Conservation (phyloP, 2,329 filamentous ascomycete species). For the Hypoxylon sp. region DNA sequence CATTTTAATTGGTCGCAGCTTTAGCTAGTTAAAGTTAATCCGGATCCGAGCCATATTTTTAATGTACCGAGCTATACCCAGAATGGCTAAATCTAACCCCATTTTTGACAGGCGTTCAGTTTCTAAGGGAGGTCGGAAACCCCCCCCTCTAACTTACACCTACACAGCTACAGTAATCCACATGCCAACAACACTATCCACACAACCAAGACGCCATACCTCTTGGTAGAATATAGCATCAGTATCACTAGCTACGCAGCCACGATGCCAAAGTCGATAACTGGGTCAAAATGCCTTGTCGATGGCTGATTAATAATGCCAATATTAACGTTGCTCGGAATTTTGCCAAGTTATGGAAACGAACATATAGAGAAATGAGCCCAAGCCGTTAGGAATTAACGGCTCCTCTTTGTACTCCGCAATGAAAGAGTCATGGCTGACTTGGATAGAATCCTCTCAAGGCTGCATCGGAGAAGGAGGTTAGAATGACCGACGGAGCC, state of each 20-base stretch:
- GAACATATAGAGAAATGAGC: slow-evolving; percentile 20
- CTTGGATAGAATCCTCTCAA: slow-evolving; percentile 5
- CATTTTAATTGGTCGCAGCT: no score
- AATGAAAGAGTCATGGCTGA: slow-evolving; percentile 17
- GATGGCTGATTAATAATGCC: background rate
- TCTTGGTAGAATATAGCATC: slow-evolving; percentile 27
- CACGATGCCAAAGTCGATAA: slow-evolving; percentile 22
- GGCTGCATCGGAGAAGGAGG: slow-evolving; percentile 24
- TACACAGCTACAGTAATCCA: slow-evolving; percentile 21
- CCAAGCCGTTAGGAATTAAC: slow-evolving; percentile 18
- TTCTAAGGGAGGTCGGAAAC: no score
- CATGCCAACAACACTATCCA: slow-evolving; percentile 32
- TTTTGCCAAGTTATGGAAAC: slow-evolving; percentile 24
- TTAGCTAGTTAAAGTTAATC: no score
- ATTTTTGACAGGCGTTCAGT: no score
- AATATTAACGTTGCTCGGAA: background rate
- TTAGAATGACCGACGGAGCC: slow-evolving; percentile 21
- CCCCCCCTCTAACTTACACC: no score
- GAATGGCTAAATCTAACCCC: no score
- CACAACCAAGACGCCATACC: slow-evolving; percentile 25
- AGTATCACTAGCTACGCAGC: slow-evolving; percentile 18
- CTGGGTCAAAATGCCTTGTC: slow-evolving; percentile 11
- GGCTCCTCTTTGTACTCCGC: slow-evolving; percentile 1
- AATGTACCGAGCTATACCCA: no score
- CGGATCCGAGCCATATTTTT: no score